phyloP scores from a whole-genome alignment of 108 stramenopile species.

The Nitzschia inconspicua region DNA sequence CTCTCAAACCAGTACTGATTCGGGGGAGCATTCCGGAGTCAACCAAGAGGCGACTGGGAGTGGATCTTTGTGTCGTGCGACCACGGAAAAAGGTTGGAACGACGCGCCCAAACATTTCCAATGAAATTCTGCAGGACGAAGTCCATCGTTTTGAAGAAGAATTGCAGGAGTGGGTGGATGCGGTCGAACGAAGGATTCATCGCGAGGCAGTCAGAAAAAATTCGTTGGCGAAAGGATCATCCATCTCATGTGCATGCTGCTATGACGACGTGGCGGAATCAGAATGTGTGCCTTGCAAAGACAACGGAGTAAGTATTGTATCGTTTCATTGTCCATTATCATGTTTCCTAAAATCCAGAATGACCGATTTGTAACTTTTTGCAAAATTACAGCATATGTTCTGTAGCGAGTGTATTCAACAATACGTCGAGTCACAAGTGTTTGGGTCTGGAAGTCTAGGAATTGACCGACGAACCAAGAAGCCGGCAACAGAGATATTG shows the following conservation, averaged over 20 bases:
- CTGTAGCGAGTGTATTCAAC: conserved; percentile 66
- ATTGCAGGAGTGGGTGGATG: conserved; percentile 32
- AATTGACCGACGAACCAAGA: conserved; percentile 31
- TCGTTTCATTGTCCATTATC: background rate
- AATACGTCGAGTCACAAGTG: conserved; percentile 66
- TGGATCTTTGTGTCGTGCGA: background rate
- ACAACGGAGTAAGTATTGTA: conserved; percentile 35
- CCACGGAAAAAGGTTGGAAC: background rate
- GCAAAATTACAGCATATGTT: conserved; percentile 49
- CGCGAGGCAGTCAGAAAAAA: conserved; percentile 14
- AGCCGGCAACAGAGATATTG: conserved; percentile 48
- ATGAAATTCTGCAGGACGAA: conserved; percentile 35
- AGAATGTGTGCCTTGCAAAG: conserved; percentile 72
- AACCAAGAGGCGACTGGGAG: background rate
- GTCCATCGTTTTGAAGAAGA: conserved; percentile 24
- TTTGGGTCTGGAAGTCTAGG: conserved; percentile 74
- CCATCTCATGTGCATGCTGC: conserved; percentile 77
- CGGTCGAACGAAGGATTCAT: conserved; percentile 1
- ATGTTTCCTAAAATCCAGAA: background rate
- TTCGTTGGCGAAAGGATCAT: conserved; percentile 19
- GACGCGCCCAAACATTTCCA: conserved; percentile 2
- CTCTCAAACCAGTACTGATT: background rate
- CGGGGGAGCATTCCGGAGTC: background rate
- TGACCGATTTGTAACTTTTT: background rate
- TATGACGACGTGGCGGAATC: conserved; percentile 63